Evolutionary conservation across 2,329 filamentous ascomycete species (phyloP).

Genomic region (Fusarium anguioides): DNA sequence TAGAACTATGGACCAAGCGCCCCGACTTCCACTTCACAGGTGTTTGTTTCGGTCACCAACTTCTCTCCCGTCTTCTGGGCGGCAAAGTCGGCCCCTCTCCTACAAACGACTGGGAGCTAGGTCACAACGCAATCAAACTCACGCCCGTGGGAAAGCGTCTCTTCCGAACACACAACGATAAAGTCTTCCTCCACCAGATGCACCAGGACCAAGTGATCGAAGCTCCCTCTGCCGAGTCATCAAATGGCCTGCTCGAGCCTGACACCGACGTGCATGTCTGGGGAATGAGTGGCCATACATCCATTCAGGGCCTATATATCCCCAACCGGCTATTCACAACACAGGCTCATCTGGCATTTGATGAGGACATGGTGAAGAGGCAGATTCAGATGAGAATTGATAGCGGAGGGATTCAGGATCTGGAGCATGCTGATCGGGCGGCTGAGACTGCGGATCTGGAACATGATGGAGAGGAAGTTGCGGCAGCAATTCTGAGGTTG

Average conservation of each 20-base stretch:
- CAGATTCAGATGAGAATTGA: constrained; percentile 70
- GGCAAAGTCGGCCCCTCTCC: constrained; percentile 73
- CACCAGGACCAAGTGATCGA: constrained; percentile 77
- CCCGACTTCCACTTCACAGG: constrained; percentile 72
- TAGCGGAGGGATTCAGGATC: constrained; percentile 69
- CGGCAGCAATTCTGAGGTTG: constrained; percentile 72
- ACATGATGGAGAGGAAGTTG: constrained; percentile 78
- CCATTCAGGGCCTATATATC: constrained; percentile 79
- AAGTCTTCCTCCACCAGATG: constrained; percentile 78
- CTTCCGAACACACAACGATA: constrained; percentile 66
- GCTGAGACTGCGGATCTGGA: constrained; percentile 69
- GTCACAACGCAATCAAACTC: constrained; percentile 73
- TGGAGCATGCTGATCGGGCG: constrained; percentile 70
- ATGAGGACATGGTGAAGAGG: constrained; percentile 72
- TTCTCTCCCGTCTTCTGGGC: constrained; percentile 77
- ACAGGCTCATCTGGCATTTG: constrained; percentile 85
- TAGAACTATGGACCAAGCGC: constrained; percentile 61
- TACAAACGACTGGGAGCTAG: constrained; percentile 76
- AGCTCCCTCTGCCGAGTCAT: constrained; percentile 66
- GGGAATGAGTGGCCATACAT: constrained; percentile 72
- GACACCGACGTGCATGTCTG: constrained; percentile 64
- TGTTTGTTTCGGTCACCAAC: constrained; percentile 86
- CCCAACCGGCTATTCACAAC: constrained; percentile 74
- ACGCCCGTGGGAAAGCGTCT: constrained; percentile 73
- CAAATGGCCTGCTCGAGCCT: constrained; percentile 50